Conservation (phyloP, 1,284 basidiomycete species). For the Microbotryomycetes sp. region DNA sequence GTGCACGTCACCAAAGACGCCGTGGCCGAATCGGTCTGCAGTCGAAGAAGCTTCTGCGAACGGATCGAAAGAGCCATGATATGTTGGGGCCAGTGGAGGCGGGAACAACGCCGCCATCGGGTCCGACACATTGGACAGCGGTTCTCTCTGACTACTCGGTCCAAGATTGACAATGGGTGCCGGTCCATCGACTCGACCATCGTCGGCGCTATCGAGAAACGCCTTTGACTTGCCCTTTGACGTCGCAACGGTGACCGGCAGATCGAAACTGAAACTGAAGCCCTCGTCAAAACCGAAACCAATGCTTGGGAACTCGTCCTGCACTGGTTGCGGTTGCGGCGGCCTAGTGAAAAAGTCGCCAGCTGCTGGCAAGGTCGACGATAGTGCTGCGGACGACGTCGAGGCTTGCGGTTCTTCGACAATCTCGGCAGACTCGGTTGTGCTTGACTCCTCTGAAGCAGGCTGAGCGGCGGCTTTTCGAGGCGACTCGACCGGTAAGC, state of each 20-base stretch:
- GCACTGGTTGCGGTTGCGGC: not conserved
- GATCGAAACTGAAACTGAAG: conserved; percentile 29
- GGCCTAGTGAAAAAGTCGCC: not conserved
- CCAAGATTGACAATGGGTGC: not conserved
- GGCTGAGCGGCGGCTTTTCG: not conserved
- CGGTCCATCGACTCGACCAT: not conserved
- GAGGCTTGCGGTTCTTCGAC: conserved; percentile 3
- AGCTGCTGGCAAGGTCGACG: not conserved
- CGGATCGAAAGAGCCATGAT: conserved; percentile 29
- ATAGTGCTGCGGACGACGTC: conserved; percentile 5
- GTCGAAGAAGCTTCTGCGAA: conserved; percentile 19
- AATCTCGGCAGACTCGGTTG: not conserved
- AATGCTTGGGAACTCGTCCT: conserved; percentile 20
- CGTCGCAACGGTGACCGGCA: conserved; percentile 11
- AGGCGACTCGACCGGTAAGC: conserved; percentile 4
- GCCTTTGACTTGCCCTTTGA: conserved; percentile 26
- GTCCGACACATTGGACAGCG: not conserved
- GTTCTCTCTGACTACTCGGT: not conserved
- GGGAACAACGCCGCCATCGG: not conserved
- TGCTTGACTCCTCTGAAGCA: not conserved
- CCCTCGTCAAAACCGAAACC: conserved; percentile 22
- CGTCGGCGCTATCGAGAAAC: not conserved
- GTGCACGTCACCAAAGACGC: not conserved
- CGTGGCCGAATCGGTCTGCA: conserved; percentile 8
- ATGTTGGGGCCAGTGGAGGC: conserved; percentile 5